Base-by-base conservation (phyloP, 441 rosid species). In the Arabidopsis hybrid region DNA sequence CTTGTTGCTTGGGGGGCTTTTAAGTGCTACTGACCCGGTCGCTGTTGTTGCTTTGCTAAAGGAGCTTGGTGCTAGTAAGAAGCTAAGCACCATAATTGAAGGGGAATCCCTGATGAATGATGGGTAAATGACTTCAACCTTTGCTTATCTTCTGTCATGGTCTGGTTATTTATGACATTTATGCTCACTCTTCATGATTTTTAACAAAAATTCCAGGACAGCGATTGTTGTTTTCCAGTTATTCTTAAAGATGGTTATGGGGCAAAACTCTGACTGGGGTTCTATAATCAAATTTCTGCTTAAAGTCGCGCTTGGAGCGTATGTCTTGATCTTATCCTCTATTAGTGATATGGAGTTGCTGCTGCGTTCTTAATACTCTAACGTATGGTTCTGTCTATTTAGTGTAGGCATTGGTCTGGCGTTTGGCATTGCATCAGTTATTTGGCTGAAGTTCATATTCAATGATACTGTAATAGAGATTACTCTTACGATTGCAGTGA, bases 81-180 rank as follows among this genome's bases (percentile, higher is more conserved):
- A 95, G 80, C 78, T 95, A 74, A 92, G 79, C 83, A 92, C 99
- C 6, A 79, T 95, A 65, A 95, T 95, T 72, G 99, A 95, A 84
- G 99, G 99, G 63, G 99, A 95, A 74, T 92, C 99, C 47, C 75
- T 95, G 77, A 95, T 95, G 97, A 95, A 92, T 84, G 99, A 95
- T 73, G 99, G 99, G 99, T 95, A 89, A 63, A 56, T 69, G 39
- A 57, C 59, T 40, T 29, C 29, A 60, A 43, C 40, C 43, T 50
- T 52, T 72, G 56, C 16, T 38, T 47, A 34, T 56, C 7, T 49
- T 64, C 14, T 72, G 14, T 39, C 49, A 8, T 17, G 4, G 4
- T 57, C 21, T 63, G 40, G 36, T 43, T 63, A 4, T 74, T 59
- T 51, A 52, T 57, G 55, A 21, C 26, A 74, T 77, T 63, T 62